phyloP scores from a whole-genome alignment of 176 grass and related monocot genomes.

The Eragrostis nindensis region DNA sequence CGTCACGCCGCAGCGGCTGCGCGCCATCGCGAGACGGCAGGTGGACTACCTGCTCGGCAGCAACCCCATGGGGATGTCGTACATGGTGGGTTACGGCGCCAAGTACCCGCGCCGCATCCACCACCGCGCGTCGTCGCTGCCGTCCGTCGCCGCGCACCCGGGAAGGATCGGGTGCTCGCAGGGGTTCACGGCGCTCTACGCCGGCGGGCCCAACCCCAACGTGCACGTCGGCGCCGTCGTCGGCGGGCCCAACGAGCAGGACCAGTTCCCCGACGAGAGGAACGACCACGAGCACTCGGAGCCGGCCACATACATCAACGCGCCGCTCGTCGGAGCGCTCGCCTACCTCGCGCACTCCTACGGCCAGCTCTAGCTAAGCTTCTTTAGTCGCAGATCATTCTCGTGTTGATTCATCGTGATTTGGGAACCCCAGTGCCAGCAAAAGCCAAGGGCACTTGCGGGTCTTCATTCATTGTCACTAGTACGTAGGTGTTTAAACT shows the following conservation, averaged over 20 bases:
- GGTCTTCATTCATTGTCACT: conserved; percentile 49
- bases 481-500: background rate
- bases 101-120: conserved; percentile 70
- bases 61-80: conserved; percentile 85
- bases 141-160: conserved; percentile 72
- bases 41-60: conserved; percentile 87
- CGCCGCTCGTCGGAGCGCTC: conserved; percentile 89
- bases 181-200: conserved; percentile 73
- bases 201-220: conserved; percentile 76
- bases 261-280: conserved; percentile 76
- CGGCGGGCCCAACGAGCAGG: conserved; percentile 72
- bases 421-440: conserved; percentile 76
- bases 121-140: conserved; percentile 87
- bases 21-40: conserved; percentile 68
- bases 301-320: conserved; percentile 96
- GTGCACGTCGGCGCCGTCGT: conserved; percentile 76
- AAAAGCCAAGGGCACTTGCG: conserved; percentile 66
- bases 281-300: conserved; percentile 89
- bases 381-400: background rate
- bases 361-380: conserved; percentile 63
- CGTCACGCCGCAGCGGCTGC: conserved; percentile 79
- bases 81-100: conserved; percentile 89
- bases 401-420: conserved; percentile 14
- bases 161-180: conserved; percentile 66
- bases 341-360: conserved; percentile 92